Conservation (phyloP, 2,329 filamentous ascomycete species). For the Parafenestella ontariensis region DNA sequence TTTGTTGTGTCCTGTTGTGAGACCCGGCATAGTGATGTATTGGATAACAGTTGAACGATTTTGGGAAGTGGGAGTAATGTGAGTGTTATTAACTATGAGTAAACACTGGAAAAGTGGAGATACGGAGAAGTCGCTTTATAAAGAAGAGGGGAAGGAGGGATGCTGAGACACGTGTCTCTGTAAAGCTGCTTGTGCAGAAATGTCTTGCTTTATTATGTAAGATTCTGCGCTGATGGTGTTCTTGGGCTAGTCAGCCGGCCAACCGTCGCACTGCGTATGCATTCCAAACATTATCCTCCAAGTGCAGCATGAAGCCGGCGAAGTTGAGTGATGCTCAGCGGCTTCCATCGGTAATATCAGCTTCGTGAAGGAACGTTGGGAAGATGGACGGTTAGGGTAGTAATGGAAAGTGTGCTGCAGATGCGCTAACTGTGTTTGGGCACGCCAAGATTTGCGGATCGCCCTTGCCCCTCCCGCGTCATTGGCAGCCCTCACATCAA, state of each 20-base stretch:
- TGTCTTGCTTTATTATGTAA: constrained; percentile 38
- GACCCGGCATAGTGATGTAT: constrained; percentile 27
- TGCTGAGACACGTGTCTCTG: constrained; percentile 15
- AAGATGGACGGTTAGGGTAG: no score
- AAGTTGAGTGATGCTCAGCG: constrained; percentile 11
- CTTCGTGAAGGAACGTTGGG: constrained; percentile 16
- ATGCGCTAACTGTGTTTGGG: constrained; percentile 3
- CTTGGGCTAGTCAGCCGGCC: constrained; percentile 28
- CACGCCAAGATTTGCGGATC: no score
- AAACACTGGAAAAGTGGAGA: constrained; percentile 5
- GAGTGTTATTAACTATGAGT: not conserved
- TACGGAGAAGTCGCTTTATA: constrained; percentile 9
- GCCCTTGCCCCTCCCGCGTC: constrained; percentile 37
- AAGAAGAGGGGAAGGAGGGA: constrained; percentile 11
- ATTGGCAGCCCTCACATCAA: constrained; percentile 38
- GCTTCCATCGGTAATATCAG: constrained; percentile 33
- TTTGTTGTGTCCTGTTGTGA: constrained; percentile 25
- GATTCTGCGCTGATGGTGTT: constrained; percentile 17
- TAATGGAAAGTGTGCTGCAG: no score
- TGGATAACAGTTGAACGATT: not conserved
- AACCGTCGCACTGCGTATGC: constrained; percentile 8
- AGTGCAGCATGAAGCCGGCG: constrained; percentile 10
- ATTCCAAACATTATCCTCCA: constrained; percentile 9
- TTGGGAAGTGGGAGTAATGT: not conserved
- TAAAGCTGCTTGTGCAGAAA: constrained; percentile 11